Conservation (phyloP, 345 rosid species). For the Diplotaxis tenuifolia region DNA sequence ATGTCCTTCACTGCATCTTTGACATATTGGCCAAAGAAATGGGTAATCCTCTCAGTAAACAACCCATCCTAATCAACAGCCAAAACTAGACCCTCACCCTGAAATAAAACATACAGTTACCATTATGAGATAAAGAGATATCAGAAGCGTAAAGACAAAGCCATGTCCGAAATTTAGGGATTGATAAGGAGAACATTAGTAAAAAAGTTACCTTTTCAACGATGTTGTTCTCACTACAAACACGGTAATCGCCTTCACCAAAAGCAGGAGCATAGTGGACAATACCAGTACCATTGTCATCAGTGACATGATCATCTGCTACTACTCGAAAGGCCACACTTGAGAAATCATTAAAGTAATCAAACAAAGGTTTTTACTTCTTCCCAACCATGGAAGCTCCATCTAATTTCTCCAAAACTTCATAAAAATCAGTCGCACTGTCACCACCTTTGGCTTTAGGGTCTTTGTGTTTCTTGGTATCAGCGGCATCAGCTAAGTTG, state of each 20-base stretch:
- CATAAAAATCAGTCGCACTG: slow-evolving; percentile 49
- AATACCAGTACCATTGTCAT: slow-evolving; percentile 90
- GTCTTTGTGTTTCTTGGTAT: slow-evolving; percentile 49
- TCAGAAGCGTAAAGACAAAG: not conserved
- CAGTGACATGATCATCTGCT: slow-evolving; percentile 87
- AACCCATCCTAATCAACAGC: slow-evolving; percentile 97
- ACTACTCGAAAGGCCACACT: slow-evolving; percentile 74
- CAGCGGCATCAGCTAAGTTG: slow-evolving; percentile 40
- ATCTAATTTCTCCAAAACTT: slow-evolving; percentile 56
- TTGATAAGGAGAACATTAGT: no score
- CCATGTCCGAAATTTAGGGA: no score
- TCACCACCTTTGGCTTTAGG: slow-evolving; percentile 46
- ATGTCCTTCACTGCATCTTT: slow-evolving; percentile 91
- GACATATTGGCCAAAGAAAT: slow-evolving; percentile 71
- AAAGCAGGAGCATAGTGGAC: no score
- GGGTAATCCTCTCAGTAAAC: no score
- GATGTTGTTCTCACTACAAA: slow-evolving; percentile 69
- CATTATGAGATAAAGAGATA: slow-evolving; percentile 2
- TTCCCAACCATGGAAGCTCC: slow-evolving; percentile 75
- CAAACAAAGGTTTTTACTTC: slow-evolving; percentile 87
- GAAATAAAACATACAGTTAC: not conserved
- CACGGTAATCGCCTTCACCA: no score
- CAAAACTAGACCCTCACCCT: slow-evolving; percentile 83
- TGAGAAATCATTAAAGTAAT: slow-evolving; percentile 71
- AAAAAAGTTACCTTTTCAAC: slow-evolving; percentile 64